phyloP scores from a whole-genome alignment of 768 basidiomycete genomes.

The Podaxis sp. region DNA sequence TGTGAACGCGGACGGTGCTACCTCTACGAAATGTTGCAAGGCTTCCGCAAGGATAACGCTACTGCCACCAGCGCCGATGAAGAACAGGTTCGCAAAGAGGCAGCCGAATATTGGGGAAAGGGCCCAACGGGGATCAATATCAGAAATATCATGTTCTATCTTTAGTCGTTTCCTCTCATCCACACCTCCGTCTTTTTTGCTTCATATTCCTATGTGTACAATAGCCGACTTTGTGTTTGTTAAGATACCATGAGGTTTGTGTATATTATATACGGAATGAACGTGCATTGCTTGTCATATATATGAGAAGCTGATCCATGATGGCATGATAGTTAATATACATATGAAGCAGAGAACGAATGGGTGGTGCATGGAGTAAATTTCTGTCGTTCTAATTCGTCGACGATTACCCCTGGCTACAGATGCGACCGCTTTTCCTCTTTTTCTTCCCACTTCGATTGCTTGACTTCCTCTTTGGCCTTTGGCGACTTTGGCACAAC shows the following conservation, averaged over 20 bases:
- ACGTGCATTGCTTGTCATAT: no score
- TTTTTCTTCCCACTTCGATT: not conserved
- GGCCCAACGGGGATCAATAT: slow-evolving; percentile 50
- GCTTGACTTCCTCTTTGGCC: not conserved
- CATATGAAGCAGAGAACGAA: no score
- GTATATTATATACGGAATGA: not conserved
- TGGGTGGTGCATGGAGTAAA: no score
- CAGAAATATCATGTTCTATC: slow-evolving; percentile 76
- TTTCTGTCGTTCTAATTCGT: not conserved
- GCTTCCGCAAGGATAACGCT: slow-evolving; percentile 23
- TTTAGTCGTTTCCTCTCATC: slow-evolving; percentile 33
- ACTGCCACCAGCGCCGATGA: slow-evolving; percentile 34
- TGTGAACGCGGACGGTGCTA: slow-evolving; percentile 70
- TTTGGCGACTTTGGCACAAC: not conserved
- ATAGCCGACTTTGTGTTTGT: not conserved
- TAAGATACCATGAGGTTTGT: not conserved
- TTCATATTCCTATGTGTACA: not conserved
- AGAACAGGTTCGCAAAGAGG: slow-evolving; percentile 53
- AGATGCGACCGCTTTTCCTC: not conserved
- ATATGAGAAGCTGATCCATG: no score
- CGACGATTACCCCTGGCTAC: not conserved
- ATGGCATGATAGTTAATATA: no score
- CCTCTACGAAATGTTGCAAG: slow-evolving; percentile 68
- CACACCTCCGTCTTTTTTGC: not conserved
- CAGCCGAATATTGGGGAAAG: slow-evolving; percentile 48